Evolutionary conservation across 345 rosid genomes (phyloP).

Genomic region (Pugionium cornutum): DNA sequence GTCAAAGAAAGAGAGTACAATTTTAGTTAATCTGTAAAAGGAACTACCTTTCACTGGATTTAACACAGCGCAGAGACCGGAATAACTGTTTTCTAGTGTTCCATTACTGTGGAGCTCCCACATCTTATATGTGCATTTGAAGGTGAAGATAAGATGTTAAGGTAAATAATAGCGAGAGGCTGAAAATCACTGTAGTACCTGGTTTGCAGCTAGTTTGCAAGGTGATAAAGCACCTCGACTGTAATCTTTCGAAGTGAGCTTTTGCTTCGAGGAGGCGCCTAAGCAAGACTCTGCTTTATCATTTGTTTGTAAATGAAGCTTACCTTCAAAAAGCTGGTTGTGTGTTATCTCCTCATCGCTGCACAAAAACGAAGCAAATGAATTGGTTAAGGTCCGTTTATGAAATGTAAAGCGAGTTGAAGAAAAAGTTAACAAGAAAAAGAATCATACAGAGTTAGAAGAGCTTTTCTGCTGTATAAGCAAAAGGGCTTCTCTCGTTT

Average conservation of each 20-base stretch:
- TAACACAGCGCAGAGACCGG: conserved; percentile 78
- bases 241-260: conserved; percentile 64
- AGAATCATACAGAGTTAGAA: conserved; percentile 49
- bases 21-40: not conserved
- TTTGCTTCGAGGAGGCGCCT: conserved; percentile 67
- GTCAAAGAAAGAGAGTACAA: not conserved
- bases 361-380: conserved; percentile 27
- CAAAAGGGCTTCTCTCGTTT: conserved; percentile 51
- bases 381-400: not conserved
- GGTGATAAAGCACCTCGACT: conserved; percentile 61
- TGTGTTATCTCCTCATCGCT: conserved; percentile 58
- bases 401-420: conserved; percentile 9
- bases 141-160: not conserved
- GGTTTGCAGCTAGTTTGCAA: conserved; percentile 74
- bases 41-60: conserved; percentile 56
- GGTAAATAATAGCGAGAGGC: not conserved
- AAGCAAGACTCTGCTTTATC: conserved; percentile 63
- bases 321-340: conserved; percentile 44
- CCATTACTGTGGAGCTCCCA: conserved; percentile 75
- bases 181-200: conserved; percentile 46
- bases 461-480: conserved; percentile 63
- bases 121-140: conserved; percentile 48
- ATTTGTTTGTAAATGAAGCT: conserved; percentile 55
- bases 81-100: conserved; percentile 64
- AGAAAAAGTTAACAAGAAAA: not conserved